Conservation (phyloP, 2,329 filamentous ascomycete genomes). For the Metarhizium guizhouense region DNA sequence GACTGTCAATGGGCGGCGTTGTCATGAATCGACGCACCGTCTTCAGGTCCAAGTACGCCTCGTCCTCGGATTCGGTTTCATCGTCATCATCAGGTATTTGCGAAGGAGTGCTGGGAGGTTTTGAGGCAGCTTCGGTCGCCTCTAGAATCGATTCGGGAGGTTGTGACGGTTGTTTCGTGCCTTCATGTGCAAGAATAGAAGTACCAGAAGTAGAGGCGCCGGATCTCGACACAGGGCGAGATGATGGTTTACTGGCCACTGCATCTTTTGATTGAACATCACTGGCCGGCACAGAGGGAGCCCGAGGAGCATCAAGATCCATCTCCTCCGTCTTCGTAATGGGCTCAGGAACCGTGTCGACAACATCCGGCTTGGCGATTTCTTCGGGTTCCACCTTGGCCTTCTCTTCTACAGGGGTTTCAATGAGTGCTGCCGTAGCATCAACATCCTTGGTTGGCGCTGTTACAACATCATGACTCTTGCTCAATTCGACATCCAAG, state of each 20-base stretch:
- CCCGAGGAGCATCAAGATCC: conserved; percentile 24
- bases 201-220: background rate
- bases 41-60: conserved; percentile 40
- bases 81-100: conserved; percentile 41
- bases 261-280: conserved; percentile 3
- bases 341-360: conserved; percentile 6
- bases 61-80: conserved; percentile 45
- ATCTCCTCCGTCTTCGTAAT: conserved; percentile 30
- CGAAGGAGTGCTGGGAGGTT: conserved; percentile 36
- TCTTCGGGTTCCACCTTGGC: conserved; percentile 2
- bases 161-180: background rate
- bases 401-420: background rate
- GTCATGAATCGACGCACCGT: conserved; percentile 40
- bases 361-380: background rate
- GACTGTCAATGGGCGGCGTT: conserved; percentile 45
- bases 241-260: background rate
- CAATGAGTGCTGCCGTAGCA: background rate
- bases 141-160: conserved; percentile 12
- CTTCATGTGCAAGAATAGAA: background rate
- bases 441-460: background rate
- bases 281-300: background rate
- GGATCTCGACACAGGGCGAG: conserved; percentile 5
- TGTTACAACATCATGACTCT: background rate
- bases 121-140: conserved; percentile 22
- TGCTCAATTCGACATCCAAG: conserved; percentile 4